Conservation (phyloP, 2,329 filamentous ascomycete species). For the Penicillium sp. region DNA sequence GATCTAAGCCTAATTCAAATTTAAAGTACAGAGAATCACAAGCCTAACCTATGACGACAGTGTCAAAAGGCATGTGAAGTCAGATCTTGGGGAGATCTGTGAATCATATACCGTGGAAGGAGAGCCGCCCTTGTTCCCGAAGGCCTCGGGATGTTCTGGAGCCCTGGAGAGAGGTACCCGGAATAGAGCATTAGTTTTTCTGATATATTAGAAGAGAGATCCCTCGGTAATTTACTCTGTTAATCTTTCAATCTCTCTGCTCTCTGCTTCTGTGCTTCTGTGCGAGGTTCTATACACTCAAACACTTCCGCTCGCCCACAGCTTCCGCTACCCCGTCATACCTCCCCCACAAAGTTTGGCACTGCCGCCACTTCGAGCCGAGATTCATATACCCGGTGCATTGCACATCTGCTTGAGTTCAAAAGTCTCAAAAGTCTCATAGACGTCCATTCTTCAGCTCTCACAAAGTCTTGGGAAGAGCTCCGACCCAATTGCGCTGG, state of each 20-base stretch:
- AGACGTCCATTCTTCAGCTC: not conserved
- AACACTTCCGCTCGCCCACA: conserved; percentile 40
- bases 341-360: conserved; percentile 29
- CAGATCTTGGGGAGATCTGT: conserved; percentile 18
- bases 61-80: conserved; percentile 24
- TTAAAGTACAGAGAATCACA: conserved; percentile 11
- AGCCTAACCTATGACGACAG: conserved; percentile 22
- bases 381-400: conserved; percentile 19
- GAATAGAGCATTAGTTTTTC: conserved; percentile 1
- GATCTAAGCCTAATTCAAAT: not conserved
- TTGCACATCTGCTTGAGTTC: not conserved
- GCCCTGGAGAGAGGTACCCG: not conserved
- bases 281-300: conserved; percentile 10
- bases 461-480: too few species aligned
- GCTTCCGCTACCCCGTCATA: conserved; percentile 40
- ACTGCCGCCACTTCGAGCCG: conserved; percentile 26
- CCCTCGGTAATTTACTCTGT: conserved; percentile 9
- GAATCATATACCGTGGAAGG: conserved; percentile 9
- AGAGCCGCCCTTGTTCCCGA: conserved; percentile 28
- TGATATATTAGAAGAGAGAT: conserved; percentile 16
- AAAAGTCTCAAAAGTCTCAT: not conserved
- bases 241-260: conserved; percentile 2
- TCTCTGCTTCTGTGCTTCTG: conserved; percentile 1
- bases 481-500: not conserved
- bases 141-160: conserved; percentile 26